phyloP scores from a whole-genome alignment of 2,329 filamentous ascomycete genomes.

The Colletotrichum salicis region DNA sequence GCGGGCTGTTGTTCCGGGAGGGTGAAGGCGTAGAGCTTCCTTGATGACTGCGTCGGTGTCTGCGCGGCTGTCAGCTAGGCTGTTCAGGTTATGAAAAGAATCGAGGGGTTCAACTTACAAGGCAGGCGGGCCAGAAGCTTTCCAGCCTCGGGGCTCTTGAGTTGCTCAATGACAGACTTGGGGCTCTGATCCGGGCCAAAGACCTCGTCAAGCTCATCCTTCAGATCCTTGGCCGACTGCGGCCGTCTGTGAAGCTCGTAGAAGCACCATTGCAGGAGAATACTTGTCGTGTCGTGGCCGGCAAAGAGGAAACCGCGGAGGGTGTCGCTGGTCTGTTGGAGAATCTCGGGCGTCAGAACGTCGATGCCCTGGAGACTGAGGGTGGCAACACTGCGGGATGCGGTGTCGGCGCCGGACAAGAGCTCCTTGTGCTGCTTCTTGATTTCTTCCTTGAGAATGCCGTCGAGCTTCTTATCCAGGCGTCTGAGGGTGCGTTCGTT shows the following conservation, averaged over 20 bases:
- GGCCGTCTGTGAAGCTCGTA: constrained; percentile 49
- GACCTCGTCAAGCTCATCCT: constrained; percentile 48
- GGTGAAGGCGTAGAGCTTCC: constrained; percentile 48
- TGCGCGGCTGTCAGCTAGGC: not conserved
- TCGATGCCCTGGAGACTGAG: constrained; percentile 45
- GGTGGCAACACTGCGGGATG: constrained; percentile 43
- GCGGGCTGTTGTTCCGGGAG: constrained; percentile 46
- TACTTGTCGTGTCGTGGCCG: constrained; percentile 53
- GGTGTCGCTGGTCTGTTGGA: constrained; percentile 47
- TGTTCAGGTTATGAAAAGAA: too few species aligned
- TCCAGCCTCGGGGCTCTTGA: constrained; percentile 41
- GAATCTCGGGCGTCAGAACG: constrained; percentile 40
- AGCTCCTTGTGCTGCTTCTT: constrained; percentile 26
- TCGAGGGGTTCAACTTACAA: constrained; percentile 25
- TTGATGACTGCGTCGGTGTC: constrained; percentile 50
- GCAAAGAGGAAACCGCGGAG: constrained; percentile 52
- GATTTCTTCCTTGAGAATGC: constrained; percentile 38
- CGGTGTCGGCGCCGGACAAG: constrained; percentile 10
- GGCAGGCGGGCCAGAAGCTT: constrained; percentile 46
- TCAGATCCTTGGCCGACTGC: constrained; percentile 40
- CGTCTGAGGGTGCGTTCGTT: constrained; percentile 40
- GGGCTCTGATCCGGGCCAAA: constrained; percentile 43
- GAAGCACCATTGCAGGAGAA: constrained; percentile 48
- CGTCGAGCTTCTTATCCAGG: constrained; percentile 39
- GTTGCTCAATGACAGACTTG: constrained; percentile 40